These are phyloP conservation scores for Jaapia argillacea DNA, from an alignment of 768 basidiomycete species.

Conservation along the genomic window DNA sequence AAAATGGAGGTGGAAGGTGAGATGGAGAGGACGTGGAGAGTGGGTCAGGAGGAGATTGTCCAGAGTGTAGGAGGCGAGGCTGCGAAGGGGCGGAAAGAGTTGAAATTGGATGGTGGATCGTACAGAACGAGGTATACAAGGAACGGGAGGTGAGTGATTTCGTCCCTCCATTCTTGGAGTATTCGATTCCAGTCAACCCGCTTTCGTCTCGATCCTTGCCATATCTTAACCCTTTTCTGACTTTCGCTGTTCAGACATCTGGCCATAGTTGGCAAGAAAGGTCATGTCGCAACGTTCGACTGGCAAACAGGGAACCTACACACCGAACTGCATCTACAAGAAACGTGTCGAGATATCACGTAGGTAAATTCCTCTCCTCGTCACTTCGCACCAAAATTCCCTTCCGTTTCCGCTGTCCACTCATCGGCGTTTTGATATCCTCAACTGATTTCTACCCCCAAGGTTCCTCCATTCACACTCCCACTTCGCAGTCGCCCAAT, in stretches of 20 bases:
- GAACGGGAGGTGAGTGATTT: slow-evolving; percentile 68
- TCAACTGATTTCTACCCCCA: slow-evolving; percentile 2
- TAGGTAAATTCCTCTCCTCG: slow-evolving; percentile 24
- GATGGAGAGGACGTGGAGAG: slow-evolving; percentile 86
- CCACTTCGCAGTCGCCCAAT: slow-evolving; percentile 91
- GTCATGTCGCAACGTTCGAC: slow-evolving; percentile 91
- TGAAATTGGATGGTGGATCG: slow-evolving; percentile 77
- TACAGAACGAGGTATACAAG: slow-evolving; percentile 80
- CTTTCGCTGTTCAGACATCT: slow-evolving; percentile 73
- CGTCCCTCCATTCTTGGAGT: neutral
- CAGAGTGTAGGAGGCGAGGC: slow-evolving; percentile 63
- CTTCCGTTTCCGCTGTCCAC: neutral
- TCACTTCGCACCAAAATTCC: too few species aligned
- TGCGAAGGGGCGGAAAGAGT: slow-evolving; percentile 63
- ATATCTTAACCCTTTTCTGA: too few species aligned
- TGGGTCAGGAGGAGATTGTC: slow-evolving; percentile 72
- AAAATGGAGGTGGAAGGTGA: slow-evolving; percentile 65
- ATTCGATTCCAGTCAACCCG: too few species aligned
- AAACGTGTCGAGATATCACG: slow-evolving; percentile 91
- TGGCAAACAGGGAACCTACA: slow-evolving; percentile 84
- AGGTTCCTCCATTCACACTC: slow-evolving; percentile 92
- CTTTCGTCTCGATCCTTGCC: too few species aligned
- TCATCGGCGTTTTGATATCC: too few species aligned
- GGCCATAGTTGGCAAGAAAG: slow-evolving; percentile 72
- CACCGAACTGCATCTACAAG: slow-evolving; percentile 80